phyloP scores from a whole-genome alignment of 345 rosid species.

The Crucihimalaya himalaica region DNA sequence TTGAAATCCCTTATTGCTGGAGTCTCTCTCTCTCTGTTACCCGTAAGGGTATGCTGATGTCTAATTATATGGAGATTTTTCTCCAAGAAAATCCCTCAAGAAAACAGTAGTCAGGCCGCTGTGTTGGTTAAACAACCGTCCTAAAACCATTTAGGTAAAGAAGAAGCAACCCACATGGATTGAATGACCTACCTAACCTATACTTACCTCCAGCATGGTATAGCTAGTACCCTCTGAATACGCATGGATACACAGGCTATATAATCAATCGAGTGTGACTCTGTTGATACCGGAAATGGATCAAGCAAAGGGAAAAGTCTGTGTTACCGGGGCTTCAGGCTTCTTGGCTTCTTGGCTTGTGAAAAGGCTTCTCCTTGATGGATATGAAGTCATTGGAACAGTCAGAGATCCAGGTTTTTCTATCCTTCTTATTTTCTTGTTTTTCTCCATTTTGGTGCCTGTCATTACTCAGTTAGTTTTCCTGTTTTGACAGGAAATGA shows the following conservation, averaged over 20 bases:
- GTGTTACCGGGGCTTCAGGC: slow-evolving; percentile 93
- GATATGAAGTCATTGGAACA: slow-evolving; percentile 85
- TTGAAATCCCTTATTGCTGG: background rate
- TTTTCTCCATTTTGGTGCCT: background rate
- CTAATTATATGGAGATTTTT: background rate
- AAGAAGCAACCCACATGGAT: slow-evolving; percentile 30
- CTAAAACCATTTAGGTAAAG: slow-evolving; percentile 22
- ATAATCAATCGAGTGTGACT: background rate
- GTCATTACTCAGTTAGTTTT: background rate
- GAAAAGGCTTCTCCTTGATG: slow-evolving; percentile 73
- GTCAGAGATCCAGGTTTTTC: slow-evolving; percentile 75
- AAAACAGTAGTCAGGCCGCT: slow-evolving; percentile 5
- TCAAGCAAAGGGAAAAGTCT: slow-evolving; percentile 57
- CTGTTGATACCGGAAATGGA: slow-evolving; percentile 34
- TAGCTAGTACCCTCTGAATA: slow-evolving; percentile 10
- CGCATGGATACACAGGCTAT: slow-evolving; percentile 23
- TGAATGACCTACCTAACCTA: slow-evolving; percentile 44
- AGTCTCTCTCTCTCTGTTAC: background rate
- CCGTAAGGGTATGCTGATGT: background rate
- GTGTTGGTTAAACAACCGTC: slow-evolving; percentile 18
- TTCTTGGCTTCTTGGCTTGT: slow-evolving; percentile 90
- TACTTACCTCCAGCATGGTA: slow-evolving; percentile 29
- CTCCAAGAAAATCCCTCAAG: background rate
- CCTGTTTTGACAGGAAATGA: slow-evolving; percentile 50
- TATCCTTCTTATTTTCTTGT: slow-evolving; percentile 5